Evolutionary conservation across 345 rosid species (phyloP).

Genomic region (Conringia planisiliqua): DNA sequence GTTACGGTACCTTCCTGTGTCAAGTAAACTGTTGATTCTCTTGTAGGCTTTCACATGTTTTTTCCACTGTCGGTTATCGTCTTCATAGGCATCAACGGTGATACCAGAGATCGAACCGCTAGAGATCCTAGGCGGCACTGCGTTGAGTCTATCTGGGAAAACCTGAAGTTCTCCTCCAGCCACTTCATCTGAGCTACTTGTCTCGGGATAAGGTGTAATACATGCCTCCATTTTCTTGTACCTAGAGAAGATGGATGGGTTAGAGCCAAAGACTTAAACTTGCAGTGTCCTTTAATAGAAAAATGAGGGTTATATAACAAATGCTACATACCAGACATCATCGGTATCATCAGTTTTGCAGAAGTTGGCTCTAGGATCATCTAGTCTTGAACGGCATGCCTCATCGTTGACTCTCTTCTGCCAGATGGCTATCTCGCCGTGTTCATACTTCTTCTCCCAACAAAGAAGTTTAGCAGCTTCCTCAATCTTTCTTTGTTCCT

Average conservation of each 20-base stretch:
- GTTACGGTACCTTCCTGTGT: constrained; percentile 87
- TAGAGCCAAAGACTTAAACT: background rate
- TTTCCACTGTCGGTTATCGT: constrained; percentile 73
- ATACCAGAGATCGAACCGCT: constrained; percentile 86
- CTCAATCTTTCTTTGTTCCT: constrained; percentile 86
- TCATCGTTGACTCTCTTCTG: constrained; percentile 69
- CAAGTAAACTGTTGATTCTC: constrained; percentile 68
- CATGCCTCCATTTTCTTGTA: constrained; percentile 94
- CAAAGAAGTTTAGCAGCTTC: constrained; percentile 84
- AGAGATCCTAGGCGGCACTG: constrained; percentile 81
- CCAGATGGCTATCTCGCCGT: constrained; percentile 95
- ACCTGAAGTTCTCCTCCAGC: constrained; percentile 64
- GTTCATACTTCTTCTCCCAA: constrained; percentile 92
- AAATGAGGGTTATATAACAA: background rate
- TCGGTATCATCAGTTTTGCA: constrained; percentile 70
- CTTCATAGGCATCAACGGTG: constrained; percentile 75
- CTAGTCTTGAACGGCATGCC: constrained; percentile 57
- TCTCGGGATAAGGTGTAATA: constrained; percentile 76
- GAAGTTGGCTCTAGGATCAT: constrained; percentile 59
- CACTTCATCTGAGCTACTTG: constrained; percentile 51
- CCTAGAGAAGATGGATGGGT: constrained; percentile 40
- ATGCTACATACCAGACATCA: constrained; percentile 79
- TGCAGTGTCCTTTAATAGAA: background rate
- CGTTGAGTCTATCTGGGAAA: constrained; percentile 79
- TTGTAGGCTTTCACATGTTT: constrained; percentile 85